Percentiles rank a stretch among this genome's conserved stretches.
Evolutionary conservation across 371 early-diverging fungal genomes (phyloP).

Genomic region (Nosema granulosis): DNA sequence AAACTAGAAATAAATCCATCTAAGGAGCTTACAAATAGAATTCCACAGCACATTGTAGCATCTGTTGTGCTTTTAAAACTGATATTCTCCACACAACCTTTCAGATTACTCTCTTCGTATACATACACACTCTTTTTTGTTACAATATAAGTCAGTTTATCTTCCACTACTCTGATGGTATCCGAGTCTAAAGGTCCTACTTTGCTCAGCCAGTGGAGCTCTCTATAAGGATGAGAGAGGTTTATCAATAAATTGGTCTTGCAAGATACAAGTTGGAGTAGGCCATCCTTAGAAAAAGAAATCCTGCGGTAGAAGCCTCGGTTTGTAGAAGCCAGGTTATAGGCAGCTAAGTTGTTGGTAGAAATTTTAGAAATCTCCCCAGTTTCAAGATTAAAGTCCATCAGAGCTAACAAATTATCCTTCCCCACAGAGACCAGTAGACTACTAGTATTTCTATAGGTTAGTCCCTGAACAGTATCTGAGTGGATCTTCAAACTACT

Average conservation of each 20-base stretch:
- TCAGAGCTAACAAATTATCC: no score
- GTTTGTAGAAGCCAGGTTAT: constrained; percentile 3
- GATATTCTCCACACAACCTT: constrained; percentile 54
- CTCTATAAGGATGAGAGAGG: constrained; percentile 46
- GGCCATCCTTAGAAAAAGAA: constrained; percentile 36
- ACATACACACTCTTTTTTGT: constrained; percentile 60
- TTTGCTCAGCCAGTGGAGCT: constrained; percentile 20
- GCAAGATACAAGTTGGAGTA: constrained; percentile 11
- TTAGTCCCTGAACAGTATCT: constrained; percentile 58
- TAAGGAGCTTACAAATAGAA: constrained; percentile 37
- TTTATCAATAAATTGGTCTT: constrained; percentile 18
- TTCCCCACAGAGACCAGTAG: constrained; percentile 51
- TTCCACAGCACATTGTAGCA: constrained; percentile 35
- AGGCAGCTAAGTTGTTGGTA: no score
- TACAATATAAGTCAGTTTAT: constrained; percentile 37
- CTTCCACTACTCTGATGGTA: constrained; percentile 37
- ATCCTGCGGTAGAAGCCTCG: constrained; percentile 56
- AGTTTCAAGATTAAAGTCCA: constrained; percentile 26
- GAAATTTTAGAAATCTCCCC: constrained; percentile 31
- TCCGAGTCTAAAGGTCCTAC: constrained; percentile 62
- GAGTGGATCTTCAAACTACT: constrained; percentile 43
- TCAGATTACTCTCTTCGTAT: constrained; percentile 24
- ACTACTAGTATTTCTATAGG: constrained; percentile 34
- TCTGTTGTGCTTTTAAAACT: constrained; percentile 64
- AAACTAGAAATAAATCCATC: constrained; percentile 60